Conservation (phyloP, 192 early-diverging fungal genomes). For the Linnemannia zychae region DNA sequence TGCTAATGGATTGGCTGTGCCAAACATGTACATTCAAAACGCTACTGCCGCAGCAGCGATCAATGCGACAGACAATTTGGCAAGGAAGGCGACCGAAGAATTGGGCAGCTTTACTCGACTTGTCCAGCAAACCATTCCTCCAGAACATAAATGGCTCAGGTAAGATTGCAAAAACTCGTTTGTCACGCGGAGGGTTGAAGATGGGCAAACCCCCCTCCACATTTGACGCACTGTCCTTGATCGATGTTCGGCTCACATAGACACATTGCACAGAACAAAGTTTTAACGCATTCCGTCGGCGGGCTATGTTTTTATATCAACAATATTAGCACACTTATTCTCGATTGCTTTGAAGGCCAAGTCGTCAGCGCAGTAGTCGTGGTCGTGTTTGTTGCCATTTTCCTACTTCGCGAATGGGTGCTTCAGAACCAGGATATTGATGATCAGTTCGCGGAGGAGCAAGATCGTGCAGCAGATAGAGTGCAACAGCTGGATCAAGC, state of each 20-base stretch:
- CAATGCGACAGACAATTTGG: constrained; percentile 9
- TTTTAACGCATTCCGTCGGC: constrained; percentile 15
- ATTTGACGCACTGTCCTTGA: background rate
- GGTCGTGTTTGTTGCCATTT: constrained; percentile 82
- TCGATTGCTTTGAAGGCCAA: constrained; percentile 89
- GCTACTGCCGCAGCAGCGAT: constrained; percentile 12
- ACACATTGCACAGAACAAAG: constrained; percentile 36
- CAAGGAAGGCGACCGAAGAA: constrained; percentile 25
- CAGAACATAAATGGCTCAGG: constrained; percentile 42
- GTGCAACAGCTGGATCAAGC: constrained; percentile 14
- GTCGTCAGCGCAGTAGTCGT: constrained; percentile 82
- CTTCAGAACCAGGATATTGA: constrained; percentile 70
- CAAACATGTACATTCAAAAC: constrained; percentile 3
- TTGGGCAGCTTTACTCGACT: constrained; percentile 34
- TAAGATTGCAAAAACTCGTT: constrained; percentile 1
- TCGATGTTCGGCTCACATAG: background rate
- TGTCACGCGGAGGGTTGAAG: background rate
- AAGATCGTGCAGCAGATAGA: constrained; percentile 21
- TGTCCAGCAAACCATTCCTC: constrained; percentile 30
- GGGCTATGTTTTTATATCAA: background rate
- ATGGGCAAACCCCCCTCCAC: background rate
- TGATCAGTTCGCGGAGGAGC: constrained; percentile 15
- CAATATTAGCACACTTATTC: constrained; percentile 58
- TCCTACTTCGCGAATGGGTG: constrained; percentile 93
- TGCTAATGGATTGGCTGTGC: constrained; percentile 43